These are phyloP conservation scores for Butyriboletus appendiculatus DNA, from an alignment of 1,284 basidiomycete genomes.

Conservation along the genomic window DNA sequence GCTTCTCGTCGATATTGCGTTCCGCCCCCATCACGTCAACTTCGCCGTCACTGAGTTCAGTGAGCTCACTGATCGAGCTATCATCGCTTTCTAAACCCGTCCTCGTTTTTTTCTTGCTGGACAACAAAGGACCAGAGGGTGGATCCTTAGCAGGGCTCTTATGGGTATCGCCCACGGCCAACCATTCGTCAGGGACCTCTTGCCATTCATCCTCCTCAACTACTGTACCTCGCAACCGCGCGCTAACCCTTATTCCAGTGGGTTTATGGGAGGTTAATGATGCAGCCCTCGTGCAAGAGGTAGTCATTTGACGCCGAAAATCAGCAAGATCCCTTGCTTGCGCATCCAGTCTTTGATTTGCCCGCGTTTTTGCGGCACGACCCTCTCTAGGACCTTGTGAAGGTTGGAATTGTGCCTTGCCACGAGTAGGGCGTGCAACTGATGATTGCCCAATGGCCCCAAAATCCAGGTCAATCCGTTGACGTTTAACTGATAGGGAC, in stretches of 20 bases:
- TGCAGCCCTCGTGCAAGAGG: conserved; percentile 24
- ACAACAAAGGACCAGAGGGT: conserved; percentile 7
- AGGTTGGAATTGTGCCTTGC: conserved; percentile 10
- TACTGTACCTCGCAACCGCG: conserved; percentile 55
- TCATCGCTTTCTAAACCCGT: conserved; percentile 59
- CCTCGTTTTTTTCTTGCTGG: conserved; percentile 32
- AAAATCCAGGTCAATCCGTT: conserved; percentile 13
- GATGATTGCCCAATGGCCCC: conserved; percentile 10
- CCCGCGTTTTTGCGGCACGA: conserved; percentile 67
- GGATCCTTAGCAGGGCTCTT: conserved; percentile 13
- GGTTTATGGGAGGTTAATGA: conserved; percentile 33
- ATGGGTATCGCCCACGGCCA: conserved; percentile 38
- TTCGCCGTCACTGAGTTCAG: conserved; percentile 59
- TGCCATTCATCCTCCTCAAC: conserved; percentile 72
- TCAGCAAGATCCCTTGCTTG: conserved; percentile 70
- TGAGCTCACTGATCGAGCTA: conserved; percentile 65
- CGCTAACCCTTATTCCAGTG: conserved; percentile 64
- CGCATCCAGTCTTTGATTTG: conserved; percentile 63
- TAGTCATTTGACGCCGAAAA: conserved; percentile 50
- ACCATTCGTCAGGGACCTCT: conserved; percentile 74
- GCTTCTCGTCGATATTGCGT: conserved; percentile 4
- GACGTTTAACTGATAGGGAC: conserved; percentile 23
- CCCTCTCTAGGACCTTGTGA: conserved; percentile 41
- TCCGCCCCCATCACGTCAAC: conserved; percentile 17
- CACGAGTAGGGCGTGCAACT: conserved; percentile 13